Evolutionary conservation across 371 early-diverging fungal species (phyloP).

Genomic region (Zopfochytrium polystomum): DNA sequence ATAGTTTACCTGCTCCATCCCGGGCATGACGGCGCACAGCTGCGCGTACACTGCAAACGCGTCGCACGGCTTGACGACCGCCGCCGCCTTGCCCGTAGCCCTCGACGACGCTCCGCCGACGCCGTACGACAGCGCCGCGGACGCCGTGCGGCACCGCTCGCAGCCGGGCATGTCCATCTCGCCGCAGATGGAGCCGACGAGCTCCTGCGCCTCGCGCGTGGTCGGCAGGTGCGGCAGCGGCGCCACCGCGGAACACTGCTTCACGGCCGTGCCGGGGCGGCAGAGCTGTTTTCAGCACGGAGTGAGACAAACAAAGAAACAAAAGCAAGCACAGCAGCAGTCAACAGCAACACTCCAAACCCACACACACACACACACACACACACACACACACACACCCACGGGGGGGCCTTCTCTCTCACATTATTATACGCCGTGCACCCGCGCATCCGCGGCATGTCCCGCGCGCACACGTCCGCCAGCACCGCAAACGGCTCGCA

Average conservation of each 20-base stretch:
- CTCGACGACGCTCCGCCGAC: background rate
- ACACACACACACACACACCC: slow-evolving; percentile 4
- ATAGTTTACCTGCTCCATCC: slow-evolving; percentile 47
- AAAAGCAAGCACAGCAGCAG: no score
- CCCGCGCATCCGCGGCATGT: slow-evolving; percentile 58
- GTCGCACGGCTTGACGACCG: slow-evolving; percentile 18
- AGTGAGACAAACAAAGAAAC: slow-evolving; percentile 11
- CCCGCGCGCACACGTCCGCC: slow-evolving; percentile 55
- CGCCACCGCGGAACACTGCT: slow-evolving; percentile 43
- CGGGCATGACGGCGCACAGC: slow-evolving; percentile 58
- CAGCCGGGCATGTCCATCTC: slow-evolving; percentile 64
- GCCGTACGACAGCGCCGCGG: background rate
- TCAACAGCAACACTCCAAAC: background rate
- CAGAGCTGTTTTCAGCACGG: slow-evolving; percentile 8
- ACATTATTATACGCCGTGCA: slow-evolving; percentile 34
- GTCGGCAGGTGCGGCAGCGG: slow-evolving; percentile 52
- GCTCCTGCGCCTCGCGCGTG: slow-evolving; percentile 43
- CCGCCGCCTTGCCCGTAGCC: slow-evolving; percentile 3
- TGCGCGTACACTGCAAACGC: slow-evolving; percentile 29
- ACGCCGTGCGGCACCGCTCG: slow-evolving; percentile 44
- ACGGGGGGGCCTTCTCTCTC: background rate
- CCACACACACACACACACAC: background rate
- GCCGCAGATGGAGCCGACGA: slow-evolving; percentile 55
- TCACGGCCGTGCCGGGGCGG: slow-evolving; percentile 19
- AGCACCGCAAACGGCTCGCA: slow-evolving; percentile 56